Evolutionary conservation across 139 green algal species (phyloP).

Genomic region (Monoraphidium neglectum): DNA sequence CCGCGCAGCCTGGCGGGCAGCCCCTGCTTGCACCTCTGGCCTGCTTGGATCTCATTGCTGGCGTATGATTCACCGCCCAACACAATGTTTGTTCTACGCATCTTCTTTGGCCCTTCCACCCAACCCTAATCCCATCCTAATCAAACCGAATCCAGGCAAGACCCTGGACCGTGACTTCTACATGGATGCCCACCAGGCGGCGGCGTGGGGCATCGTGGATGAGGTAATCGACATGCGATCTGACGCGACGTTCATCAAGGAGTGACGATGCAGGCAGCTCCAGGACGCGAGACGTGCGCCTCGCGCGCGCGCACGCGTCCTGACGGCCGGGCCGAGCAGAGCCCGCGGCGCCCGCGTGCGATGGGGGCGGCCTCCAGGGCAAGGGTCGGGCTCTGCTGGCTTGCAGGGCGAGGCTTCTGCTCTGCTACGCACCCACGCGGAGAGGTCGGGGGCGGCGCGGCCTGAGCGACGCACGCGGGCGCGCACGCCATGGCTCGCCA

Average conservation of each 20-base stretch:
- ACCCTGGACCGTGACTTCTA: conserved; percentile 90
- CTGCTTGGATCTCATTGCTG: background rate
- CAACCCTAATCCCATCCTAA: conserved; percentile 43
- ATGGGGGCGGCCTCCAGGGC: too few relatives aligned
- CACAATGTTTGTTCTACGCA: background rate
- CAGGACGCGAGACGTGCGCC: too few relatives aligned
- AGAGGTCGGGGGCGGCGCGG: too few relatives aligned
- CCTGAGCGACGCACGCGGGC: too few relatives aligned
- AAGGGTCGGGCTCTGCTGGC: too few relatives aligned
- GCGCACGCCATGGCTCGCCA: too few relatives aligned
- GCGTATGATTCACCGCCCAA: background rate
- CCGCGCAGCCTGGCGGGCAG: background rate
- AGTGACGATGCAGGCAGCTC: too few relatives aligned
- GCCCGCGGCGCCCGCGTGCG: too few relatives aligned
- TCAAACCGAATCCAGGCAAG: conserved; percentile 33
- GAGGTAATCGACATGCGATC: conserved; percentile 67
- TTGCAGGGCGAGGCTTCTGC: too few relatives aligned
- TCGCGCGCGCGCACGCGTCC: too few relatives aligned
- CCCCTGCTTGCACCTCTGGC: background rate
- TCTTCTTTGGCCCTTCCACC: background rate
- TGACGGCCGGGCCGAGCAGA: too few relatives aligned
- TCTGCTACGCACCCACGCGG: too few relatives aligned
- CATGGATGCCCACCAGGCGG: conserved; percentile 78
- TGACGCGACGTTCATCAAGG: conserved; percentile 13
- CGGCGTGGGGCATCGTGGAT: conserved; percentile 87